Percentiles rank a stretch among this genome's conserved stretches.
Conservation (phyloP, 1,139 yeast species). For the Yamadazyma oceani region DNA sequence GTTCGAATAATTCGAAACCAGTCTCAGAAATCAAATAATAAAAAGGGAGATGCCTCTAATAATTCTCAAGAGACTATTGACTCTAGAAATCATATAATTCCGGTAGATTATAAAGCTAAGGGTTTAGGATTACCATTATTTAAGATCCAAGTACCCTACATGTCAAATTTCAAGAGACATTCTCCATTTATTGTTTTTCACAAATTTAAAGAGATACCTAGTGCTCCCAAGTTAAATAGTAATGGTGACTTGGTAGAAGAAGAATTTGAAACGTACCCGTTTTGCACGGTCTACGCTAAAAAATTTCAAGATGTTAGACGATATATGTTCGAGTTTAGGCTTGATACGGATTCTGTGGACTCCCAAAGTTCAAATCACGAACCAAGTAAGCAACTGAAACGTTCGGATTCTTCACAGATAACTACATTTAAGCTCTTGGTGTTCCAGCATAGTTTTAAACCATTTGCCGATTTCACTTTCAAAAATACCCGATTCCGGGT, state of each 20-base stretch:
- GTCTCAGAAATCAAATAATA: slow-evolving; percentile 8
- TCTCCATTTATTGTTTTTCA: slow-evolving; percentile 37
- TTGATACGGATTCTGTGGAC: slow-evolving; percentile 12
- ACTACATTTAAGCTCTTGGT: slow-evolving; percentile 25
- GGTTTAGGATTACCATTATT: slow-evolving; percentile 43
- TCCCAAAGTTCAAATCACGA: slow-evolving; percentile 2
- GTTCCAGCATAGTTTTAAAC: slow-evolving; percentile 38
- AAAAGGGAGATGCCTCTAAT: slow-evolving; percentile 3
- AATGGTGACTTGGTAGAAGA: slow-evolving; percentile 14
- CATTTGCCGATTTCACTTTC: slow-evolving; percentile 43
- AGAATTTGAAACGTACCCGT: slow-evolving; percentile 33
- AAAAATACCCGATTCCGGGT: slow-evolving; percentile 40
- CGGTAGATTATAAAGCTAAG: slow-evolving; percentile 29
- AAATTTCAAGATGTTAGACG: slow-evolving; percentile 30
- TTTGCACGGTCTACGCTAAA: slow-evolving; percentile 35
- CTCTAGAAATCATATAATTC: slow-evolving; percentile 33
- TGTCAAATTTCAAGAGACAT: slow-evolving; percentile 37
- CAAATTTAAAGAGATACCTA: slow-evolving; percentile 33
- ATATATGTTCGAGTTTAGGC: slow-evolving; percentile 29
- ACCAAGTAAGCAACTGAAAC: no score
- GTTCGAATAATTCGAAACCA: slow-evolving; percentile 16
- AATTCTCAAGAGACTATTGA: slow-evolving; percentile 22
- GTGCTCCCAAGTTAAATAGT: slow-evolving; percentile 20
- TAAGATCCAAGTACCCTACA: slow-evolving; percentile 36
- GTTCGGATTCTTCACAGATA: neutral